These are phyloP conservation scores for Vicia villosa DNA, from an alignment of 306 rosid genomes.

Conservation along the genomic window DNA sequence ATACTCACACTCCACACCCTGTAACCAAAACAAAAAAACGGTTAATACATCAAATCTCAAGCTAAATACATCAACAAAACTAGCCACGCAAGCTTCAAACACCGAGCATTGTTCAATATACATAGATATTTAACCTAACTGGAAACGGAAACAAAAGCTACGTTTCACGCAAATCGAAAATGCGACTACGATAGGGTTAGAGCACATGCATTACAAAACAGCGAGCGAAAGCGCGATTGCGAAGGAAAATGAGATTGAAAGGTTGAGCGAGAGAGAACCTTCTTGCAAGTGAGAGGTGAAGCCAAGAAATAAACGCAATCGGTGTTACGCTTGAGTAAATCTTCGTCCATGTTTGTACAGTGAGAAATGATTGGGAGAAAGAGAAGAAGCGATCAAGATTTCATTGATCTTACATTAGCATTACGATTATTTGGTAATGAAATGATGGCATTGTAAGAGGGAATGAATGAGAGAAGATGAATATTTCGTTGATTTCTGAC, in stretches of 20 bases:
- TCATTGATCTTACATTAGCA: constrained; percentile 32
- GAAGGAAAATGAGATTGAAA: background rate
- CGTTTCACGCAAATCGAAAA: constrained; percentile 21
- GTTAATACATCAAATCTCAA: constrained; percentile 24
- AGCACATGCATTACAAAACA: constrained; percentile 3
- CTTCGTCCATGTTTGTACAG: constrained; percentile 62
- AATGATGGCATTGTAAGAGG: constrained; percentile 16
- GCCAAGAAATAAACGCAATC: constrained; percentile 91
- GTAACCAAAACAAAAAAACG: constrained; percentile 18
- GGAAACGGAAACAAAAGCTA: constrained; percentile 11
- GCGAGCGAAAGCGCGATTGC: background rate
- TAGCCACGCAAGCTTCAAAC: background rate
- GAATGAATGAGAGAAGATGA: constrained; percentile 1
- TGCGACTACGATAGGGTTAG: constrained; percentile 33
- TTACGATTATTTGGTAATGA: constrained; percentile 15
- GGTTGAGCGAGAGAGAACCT: constrained; percentile 49
- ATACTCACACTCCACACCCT: constrained; percentile 91
- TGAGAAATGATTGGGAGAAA: background rate
- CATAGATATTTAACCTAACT: background rate
- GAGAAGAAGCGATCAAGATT: constrained; percentile 31
- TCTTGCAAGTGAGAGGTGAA: constrained; percentile 93
- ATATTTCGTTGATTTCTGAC: constrained; percentile 19
- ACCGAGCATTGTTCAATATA: constrained; percentile 22
- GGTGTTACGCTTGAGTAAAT: constrained; percentile 58
- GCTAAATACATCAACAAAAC: background rate